A percentile compares a stretch with the other conserved stretches of the same genome.
Conservation (phyloP, 2,329 filamentous ascomycete species). For the Colletotrichum cuscutae region DNA sequence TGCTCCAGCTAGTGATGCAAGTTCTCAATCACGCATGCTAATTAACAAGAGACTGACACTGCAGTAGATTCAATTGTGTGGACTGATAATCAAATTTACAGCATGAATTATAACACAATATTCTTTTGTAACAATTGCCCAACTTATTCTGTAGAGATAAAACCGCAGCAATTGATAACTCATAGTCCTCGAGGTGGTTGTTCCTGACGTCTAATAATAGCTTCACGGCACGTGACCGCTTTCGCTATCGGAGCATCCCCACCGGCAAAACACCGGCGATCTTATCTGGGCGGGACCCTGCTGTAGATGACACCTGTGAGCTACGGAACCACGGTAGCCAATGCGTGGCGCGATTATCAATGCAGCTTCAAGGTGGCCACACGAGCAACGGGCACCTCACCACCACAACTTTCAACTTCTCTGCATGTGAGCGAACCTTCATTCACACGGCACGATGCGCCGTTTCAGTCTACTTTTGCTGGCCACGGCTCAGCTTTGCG, state of each 20-base stretch:
- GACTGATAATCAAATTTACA: too few species aligned
- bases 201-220: neutral
- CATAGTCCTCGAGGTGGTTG: neutral
- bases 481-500: slow-evolving; percentile 55
- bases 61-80: too few species aligned
- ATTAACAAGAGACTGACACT: too few species aligned
- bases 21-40: too few species aligned
- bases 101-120: too few species aligned
- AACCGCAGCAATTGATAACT: neutral
- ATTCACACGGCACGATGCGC: slow-evolving; percentile 59
- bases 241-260: neutral
- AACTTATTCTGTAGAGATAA: too few species aligned
- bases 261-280: slow-evolving; percentile 24
- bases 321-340: slow-evolving; percentile 20
- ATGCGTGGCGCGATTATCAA: slow-evolving; percentile 3
- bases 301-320: slow-evolving; percentile 36
- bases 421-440: slow-evolving; percentile 47
- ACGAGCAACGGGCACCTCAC: slow-evolving; percentile 4
- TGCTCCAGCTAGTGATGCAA: too few species aligned
- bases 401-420: slow-evolving; percentile 14
- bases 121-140: too few species aligned
- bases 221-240: neutral
- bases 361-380: slow-evolving; percentile 11
- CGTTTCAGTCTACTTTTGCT: slow-evolving; percentile 57
- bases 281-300: neutral